Base-by-base conservation (phyloP, 73 alveolate species). In the Effrenium voratum region DNA sequence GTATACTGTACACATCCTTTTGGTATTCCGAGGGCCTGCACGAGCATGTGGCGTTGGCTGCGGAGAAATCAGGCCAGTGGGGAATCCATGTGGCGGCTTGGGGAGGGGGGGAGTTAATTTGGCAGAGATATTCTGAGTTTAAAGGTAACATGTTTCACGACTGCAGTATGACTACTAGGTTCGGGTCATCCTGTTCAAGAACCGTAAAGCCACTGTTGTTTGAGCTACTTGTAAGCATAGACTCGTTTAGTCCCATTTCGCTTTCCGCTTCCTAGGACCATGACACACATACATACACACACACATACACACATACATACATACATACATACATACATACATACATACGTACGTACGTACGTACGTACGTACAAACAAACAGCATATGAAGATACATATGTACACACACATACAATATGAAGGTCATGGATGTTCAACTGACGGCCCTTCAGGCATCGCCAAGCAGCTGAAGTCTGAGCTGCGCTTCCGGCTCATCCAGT, bases 401-500 rank as follows among this genome's bases (percentile, higher is more conserved):
- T 76, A 76, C 59, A 76, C 40, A 76, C 38, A 76, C 5, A 76
- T 30, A 76, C 40, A 76, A n/a, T n/a, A n/a, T n/a, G n/a, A n/a
- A n/a, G n/a, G n/a, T n/a, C n/a, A n/a, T n/a, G n/a, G n/a, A n/a
- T n/a, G n/a, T n/a, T n/a, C n/a, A n/a, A n/a, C n/a, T n/a, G n/a
- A n/a, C n/a, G n/a, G 73, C 73, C n/a, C 24, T 68, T 24, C 5
- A 84, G 93, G 93, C 80, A 84, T 84, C 68, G 93, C 93, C 16
- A 84, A 84, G 79, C 70, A 41, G 55, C 79, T 84, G 79, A 84
- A 84, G 72, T 84, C 93, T 28, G 93, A 84, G 93, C 70, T 84
- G 66, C 93, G 93, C 41, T 84, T 84, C 55, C 93, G 93, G 36
- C 73, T 84, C 28, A 84, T 84, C 3, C 66, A 70, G 93, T 80